Evolutionary conservation across 164 flowering plant genomes (phyloP), one percentile per base, ranked within the genome.

Genomic region (Brasenia schreberi): DNA sequence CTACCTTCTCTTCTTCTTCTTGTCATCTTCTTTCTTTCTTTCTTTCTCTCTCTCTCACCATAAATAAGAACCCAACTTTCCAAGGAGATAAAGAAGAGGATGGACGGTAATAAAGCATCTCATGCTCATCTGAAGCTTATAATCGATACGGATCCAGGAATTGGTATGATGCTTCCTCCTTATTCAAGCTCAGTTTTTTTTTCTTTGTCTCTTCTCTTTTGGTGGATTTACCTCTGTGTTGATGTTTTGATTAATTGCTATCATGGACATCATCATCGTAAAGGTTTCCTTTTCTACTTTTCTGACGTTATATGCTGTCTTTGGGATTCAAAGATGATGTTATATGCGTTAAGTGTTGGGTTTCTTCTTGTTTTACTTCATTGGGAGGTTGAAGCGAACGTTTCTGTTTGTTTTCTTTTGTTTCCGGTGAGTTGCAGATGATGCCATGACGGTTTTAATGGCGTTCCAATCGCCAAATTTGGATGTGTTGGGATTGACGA

Each of bases 101-200:
- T 49, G 56, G 16, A 49, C 56, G 56, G 56, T 49, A 9, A 49
- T 9, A 49, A 9, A 9, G 10, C 56, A 49, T 49, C 56, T 5
- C 56, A 49, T 9, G 56, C 14, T 49, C 56, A 14, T 49, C 74
- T 79, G 16, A 91, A 87, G 82, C 63, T 91, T 79, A 88, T 91
- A 70, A 91, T 91, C 67, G 97, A 91, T 61, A 89, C 97, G 19
- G 97, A 91, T 75, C 97, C 97, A 60, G 97, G 97, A 63, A 90
- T 90, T 70, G 95, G 97, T 90, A 58, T 45, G 72, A 60, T 23
- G 44, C 27, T 64, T 65, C 27, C 62, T 65, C 19, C 64, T 52
- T 59, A 33, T 9, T 14, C 56, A 9, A 6, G 12, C 4, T 49
- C 12, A 9, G 10, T 49, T 49, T 49, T n/a, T 43, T 75, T 1